A percentile compares a stretch with the other conserved stretches of the same genome.
Evolutionary conservation across 2,329 filamentous ascomycete species (phyloP).

Genomic region (Alternaria ventricosa): DNA sequence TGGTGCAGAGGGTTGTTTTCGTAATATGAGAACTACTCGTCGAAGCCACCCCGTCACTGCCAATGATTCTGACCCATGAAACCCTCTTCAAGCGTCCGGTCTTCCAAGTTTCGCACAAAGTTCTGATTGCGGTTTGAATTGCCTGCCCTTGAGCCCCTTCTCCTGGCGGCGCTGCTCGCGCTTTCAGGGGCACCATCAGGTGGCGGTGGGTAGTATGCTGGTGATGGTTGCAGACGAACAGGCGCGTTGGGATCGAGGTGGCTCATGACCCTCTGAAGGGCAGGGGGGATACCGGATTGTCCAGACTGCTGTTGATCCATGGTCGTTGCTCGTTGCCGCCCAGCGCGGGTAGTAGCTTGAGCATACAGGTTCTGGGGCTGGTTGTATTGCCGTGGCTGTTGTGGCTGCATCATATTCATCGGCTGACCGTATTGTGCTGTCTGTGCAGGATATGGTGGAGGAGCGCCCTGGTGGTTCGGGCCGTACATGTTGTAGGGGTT

Average conservation of each 20-base stretch:
- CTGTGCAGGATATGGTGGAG: slow-evolving; percentile 81
- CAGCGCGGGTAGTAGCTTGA: slow-evolving; percentile 77
- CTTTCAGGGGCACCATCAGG: slow-evolving; percentile 78
- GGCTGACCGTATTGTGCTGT: slow-evolving; percentile 60
- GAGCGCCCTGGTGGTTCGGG: slow-evolving; percentile 69
- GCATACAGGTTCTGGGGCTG: slow-evolving; percentile 76
- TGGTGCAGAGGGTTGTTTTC: slow-evolving; percentile 1
- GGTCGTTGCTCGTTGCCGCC: slow-evolving; percentile 88
- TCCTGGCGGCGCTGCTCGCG: slow-evolving; percentile 68
- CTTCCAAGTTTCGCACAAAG: slow-evolving; percentile 93
- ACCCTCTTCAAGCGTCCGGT: slow-evolving; percentile 90
- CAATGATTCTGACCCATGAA: slow-evolving; percentile 78
- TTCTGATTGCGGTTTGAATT: slow-evolving; percentile 72
- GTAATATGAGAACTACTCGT: slow-evolving; percentile 8
- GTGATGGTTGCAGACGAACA: slow-evolving; percentile 91
- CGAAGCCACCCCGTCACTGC: slow-evolving; percentile 55
- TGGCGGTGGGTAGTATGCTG: slow-evolving; percentile 94
- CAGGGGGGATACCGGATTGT: slow-evolving; percentile 87
- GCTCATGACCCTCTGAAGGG: slow-evolving; percentile 92
- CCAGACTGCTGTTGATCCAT: slow-evolving; percentile 95
- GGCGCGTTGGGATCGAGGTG: slow-evolving; percentile 94
- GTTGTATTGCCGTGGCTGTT: slow-evolving; percentile 49
- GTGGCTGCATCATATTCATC: slow-evolving; percentile 59
- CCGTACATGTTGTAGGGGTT: slow-evolving; percentile 84
- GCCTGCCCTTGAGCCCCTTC: slow-evolving; percentile 77